phyloP scores from a whole-genome alignment of 768 basidiomycete species.

The Pisolithus orientalis region DNA sequence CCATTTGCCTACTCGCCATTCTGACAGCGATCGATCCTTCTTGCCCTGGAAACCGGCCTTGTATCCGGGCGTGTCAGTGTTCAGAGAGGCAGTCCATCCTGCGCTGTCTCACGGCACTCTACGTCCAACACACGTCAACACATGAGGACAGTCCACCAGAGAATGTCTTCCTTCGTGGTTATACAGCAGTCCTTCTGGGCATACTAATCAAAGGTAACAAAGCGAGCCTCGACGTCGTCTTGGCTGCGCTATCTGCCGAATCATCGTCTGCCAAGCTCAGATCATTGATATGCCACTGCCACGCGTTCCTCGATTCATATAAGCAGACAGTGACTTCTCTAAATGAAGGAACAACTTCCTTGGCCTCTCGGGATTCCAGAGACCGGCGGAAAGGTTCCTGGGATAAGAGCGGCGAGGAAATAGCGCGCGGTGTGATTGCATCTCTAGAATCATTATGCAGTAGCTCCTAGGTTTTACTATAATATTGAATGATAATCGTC shows the following conservation, averaged over 20 bases:
- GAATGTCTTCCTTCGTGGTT: slow-evolving; percentile 57
- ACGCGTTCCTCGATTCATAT: slow-evolving; percentile 38
- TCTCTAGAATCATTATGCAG: slow-evolving; percentile 38
- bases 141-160: slow-evolving; percentile 25
- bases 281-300: slow-evolving; percentile 30
- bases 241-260: slow-evolving; percentile 31
- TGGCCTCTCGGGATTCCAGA: background rate
- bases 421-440: slow-evolving; percentile 43
- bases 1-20: background rate
- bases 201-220: slow-evolving; percentile 33
- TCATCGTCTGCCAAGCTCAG: slow-evolving; percentile 24
- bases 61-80: slow-evolving; percentile 52
- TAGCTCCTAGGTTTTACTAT: background rate
- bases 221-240: slow-evolving; percentile 27
- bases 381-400: slow-evolving; percentile 9
- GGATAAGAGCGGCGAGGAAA: slow-evolving; percentile 34
- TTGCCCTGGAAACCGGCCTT: slow-evolving; percentile 45
- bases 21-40: slow-evolving; percentile 42
- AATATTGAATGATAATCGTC: background rate
- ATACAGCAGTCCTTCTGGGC: slow-evolving; percentile 70
- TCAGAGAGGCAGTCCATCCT: slow-evolving; percentile 37
- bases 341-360: slow-evolving; percentile 10
- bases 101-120: slow-evolving; percentile 45
- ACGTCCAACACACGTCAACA: slow-evolving; percentile 31
- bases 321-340: slow-evolving; percentile 26